These are phyloP conservation scores for Mycena chlorophos DNA, from an alignment of 768 basidiomycete species.

Conservation along the genomic window DNA sequence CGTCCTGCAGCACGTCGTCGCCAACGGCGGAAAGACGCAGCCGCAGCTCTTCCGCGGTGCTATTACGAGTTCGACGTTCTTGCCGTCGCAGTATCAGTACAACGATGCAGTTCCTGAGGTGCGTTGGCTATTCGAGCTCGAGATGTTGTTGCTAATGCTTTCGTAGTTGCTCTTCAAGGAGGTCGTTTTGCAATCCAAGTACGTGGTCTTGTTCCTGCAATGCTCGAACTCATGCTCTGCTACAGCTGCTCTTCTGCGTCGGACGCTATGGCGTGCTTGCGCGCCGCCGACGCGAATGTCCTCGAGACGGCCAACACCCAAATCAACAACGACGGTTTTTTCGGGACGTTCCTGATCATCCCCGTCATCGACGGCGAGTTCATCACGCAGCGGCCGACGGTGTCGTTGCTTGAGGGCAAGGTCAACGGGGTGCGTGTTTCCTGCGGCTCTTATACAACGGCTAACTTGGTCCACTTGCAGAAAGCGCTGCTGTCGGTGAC, in stretches of 20 bases:
- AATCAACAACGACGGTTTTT: constrained; percentile 29
- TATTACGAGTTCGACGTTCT: constrained; percentile 35
- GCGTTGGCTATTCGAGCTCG: background rate
- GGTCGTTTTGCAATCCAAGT: constrained; percentile 25
- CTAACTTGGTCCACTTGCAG: background rate
- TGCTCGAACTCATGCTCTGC: background rate
- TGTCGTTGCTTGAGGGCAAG: constrained; percentile 27
- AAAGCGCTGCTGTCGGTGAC: constrained; percentile 28
- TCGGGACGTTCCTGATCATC: constrained; percentile 32
- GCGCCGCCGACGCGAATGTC: constrained; percentile 19
- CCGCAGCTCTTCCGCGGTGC: constrained; percentile 33
- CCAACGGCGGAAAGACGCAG: constrained; percentile 32
- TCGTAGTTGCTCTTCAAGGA: constrained; percentile 23
- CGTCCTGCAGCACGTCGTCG: constrained; percentile 35
- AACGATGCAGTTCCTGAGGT: constrained; percentile 33
- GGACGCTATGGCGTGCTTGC: constrained; percentile 21
- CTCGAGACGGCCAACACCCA: constrained; percentile 29
- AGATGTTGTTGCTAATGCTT: background rate
- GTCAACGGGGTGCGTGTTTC: constrained; percentile 34
- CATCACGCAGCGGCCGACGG: constrained; percentile 34
- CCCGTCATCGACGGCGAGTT: constrained; percentile 40
- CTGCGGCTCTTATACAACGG: background rate
- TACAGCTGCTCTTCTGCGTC: constrained; percentile 24
- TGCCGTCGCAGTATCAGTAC: constrained; percentile 36
- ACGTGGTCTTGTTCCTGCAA: background rate